phyloP scores from a whole-genome alignment of 2,329 filamentous ascomycete species.

The Fusarium sp. region DNA sequence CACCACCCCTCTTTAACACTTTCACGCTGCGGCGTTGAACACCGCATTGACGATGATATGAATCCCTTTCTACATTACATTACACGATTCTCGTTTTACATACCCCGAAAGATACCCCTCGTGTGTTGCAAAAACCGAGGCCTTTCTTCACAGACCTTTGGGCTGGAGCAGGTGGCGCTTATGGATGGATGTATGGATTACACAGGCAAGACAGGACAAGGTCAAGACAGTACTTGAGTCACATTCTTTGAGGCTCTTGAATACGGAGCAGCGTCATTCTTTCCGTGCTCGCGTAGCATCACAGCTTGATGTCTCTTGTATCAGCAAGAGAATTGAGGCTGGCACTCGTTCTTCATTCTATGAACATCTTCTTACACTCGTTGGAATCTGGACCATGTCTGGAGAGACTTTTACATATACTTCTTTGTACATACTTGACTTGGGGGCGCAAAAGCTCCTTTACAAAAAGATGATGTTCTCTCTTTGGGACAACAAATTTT shows the following conservation, averaged over 20 bases:
- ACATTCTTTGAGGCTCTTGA: not conserved
- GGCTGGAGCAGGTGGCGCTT: conserved; percentile 41
- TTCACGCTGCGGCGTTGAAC: conserved; percentile 39
- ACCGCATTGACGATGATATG: conserved; percentile 40
- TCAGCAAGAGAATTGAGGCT: conserved; percentile 38
- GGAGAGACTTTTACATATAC: conserved; percentile 28
- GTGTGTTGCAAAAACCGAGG: conserved; percentile 35
- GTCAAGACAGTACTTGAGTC: conserved; percentile 16
- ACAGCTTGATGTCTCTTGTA: conserved; percentile 41
- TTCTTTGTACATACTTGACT: conserved; percentile 42
- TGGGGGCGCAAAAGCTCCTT: conserved; percentile 5
- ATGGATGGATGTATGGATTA: conserved; percentile 28
- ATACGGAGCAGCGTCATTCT: conserved; percentile 18
- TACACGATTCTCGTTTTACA: conserved; percentile 35
- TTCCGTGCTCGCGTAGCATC: conserved; percentile 24
- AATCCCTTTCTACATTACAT: conserved; percentile 26
- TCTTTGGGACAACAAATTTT: conserved; percentile 11
- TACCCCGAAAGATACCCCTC: conserved; percentile 44
- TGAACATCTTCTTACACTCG: conserved; percentile 39
- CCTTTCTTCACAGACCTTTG: conserved; percentile 38
- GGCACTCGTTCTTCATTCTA: conserved; percentile 41
- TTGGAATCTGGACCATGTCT: conserved; percentile 25
- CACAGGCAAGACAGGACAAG: conserved; percentile 31
- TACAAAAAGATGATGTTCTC: conserved; percentile 14
- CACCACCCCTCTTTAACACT: conserved; percentile 1